A percentile compares a stretch with the other conserved stretches of the same genome.
Evolutionary conservation across 1,284 basidiomycete genomes (phyloP).

Genomic region (Sporisorium reilianum): DNA sequence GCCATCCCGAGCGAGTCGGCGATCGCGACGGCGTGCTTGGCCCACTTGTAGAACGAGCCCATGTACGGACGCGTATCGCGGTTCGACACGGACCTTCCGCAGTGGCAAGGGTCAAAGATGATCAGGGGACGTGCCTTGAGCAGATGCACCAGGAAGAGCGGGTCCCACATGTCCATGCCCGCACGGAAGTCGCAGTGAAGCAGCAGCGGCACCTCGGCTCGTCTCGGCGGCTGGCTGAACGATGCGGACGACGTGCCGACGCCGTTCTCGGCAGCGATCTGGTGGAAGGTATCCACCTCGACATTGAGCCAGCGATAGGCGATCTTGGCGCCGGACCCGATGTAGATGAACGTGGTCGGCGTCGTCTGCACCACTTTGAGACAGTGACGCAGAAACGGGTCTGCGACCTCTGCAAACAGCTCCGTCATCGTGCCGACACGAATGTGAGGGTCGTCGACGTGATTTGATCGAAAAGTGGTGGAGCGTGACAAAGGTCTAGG

Average conservation of each 20-base stretch:
- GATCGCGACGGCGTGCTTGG: constrained; percentile 39
- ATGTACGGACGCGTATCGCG: constrained; percentile 45
- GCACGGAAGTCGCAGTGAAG: constrained; percentile 42
- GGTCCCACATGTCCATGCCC: constrained; percentile 46
- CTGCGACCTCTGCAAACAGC: constrained; percentile 32
- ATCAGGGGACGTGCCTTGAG: constrained; percentile 42
- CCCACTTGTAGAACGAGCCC: constrained; percentile 49
- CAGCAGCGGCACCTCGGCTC: constrained; percentile 27
- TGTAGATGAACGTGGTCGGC: constrained; percentile 37
- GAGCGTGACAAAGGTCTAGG: no score
- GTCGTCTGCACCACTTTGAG: constrained; percentile 41
- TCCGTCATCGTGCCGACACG: constrained; percentile 6
- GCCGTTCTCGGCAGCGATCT: constrained; percentile 17
- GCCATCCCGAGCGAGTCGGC: constrained; percentile 30
- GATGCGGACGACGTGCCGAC: constrained; percentile 10
- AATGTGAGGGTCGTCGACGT: background rate
- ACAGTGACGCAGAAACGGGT: constrained; percentile 38
- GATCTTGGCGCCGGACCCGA: constrained; percentile 46
- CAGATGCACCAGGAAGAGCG: constrained; percentile 52
- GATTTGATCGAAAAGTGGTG: no score
- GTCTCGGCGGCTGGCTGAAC: constrained; percentile 3
- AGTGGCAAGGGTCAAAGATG: constrained; percentile 46
- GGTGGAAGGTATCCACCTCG: constrained; percentile 24
- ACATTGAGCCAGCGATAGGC: constrained; percentile 49
- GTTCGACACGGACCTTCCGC: constrained; percentile 37